phyloP scores from a whole-genome alignment of 768 basidiomycete genomes.

The Termitomyces sp. region DNA sequence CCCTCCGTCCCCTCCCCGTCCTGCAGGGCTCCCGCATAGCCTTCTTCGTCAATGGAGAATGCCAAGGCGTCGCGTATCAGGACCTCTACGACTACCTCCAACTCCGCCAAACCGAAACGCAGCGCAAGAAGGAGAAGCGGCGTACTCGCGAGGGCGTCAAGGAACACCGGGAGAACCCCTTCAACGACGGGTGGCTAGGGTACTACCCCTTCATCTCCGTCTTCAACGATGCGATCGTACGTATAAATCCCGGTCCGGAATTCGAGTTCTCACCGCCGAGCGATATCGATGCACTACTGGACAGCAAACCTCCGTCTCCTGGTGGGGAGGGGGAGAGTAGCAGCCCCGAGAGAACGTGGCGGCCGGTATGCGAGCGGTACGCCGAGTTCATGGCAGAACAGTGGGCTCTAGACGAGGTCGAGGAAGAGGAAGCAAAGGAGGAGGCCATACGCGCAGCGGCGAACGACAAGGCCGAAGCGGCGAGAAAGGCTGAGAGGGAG shows the following conservation, averaged over 20 bases:
- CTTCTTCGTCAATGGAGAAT: slow-evolving; percentile 91
- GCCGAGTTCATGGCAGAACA: slow-evolving; percentile 81
- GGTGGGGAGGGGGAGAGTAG: slow-evolving; percentile 13
- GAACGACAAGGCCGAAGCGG: slow-evolving; percentile 36
- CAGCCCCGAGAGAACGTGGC: slow-evolving; percentile 49
- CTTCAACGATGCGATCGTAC: slow-evolving; percentile 84
- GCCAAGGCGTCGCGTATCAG: slow-evolving; percentile 76
- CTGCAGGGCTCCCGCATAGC: slow-evolving; percentile 69
- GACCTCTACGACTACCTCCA: slow-evolving; percentile 90
- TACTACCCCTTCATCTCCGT: slow-evolving; percentile 95
- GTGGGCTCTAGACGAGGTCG: slow-evolving; percentile 65
- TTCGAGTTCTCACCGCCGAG: slow-evolving; percentile 77
- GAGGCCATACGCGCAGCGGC: slow-evolving; percentile 35
- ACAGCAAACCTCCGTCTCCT: slow-evolving; percentile 6
- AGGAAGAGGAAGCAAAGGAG: slow-evolving; percentile 62
- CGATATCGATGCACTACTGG: slow-evolving; percentile 67
- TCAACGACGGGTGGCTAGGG: slow-evolving; percentile 92
- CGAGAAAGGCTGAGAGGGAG: slow-evolving; percentile 42
- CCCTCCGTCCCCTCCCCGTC: slow-evolving; percentile 62
- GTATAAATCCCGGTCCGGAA: slow-evolving; percentile 83
- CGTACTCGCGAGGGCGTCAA: slow-evolving; percentile 61
- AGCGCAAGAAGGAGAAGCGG: slow-evolving; percentile 61
- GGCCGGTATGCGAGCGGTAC: slow-evolving; percentile 82
- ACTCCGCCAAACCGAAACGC: slow-evolving; percentile 56
- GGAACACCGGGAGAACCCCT: slow-evolving; percentile 75